Conservation (phyloP, 345 rosid species). For the Gossypium ekmanianum region DNA sequence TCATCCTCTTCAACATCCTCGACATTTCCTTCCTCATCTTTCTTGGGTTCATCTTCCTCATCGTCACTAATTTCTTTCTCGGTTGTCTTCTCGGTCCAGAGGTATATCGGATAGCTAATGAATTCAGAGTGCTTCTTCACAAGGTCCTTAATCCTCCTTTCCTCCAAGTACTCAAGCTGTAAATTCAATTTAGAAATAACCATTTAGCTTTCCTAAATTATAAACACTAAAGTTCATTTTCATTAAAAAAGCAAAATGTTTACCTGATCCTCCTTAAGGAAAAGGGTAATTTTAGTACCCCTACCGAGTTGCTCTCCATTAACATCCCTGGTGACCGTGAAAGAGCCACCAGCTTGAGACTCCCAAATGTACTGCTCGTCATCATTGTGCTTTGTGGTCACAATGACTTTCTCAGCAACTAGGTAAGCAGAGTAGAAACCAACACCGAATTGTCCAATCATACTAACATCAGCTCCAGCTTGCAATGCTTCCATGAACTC, state of each 20-base stretch:
- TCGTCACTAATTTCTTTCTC: conserved; percentile 89
- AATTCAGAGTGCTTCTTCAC: conserved; percentile 94
- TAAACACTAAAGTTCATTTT: too few species aligned
- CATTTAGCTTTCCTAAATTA: neutral
- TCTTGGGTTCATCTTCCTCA: conserved; percentile 68
- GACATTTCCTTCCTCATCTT: conserved; percentile 68
- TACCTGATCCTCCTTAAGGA: conserved; percentile 82
- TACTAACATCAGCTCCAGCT: conserved; percentile 93
- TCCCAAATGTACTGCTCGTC: conserved; percentile 89
- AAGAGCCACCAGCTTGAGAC: conserved; percentile 95
- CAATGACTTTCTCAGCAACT: conserved; percentile 77
- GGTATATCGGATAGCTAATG: conserved; percentile 79
- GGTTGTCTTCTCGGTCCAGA: conserved; percentile 85
- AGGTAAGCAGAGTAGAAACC: conserved; percentile 96
- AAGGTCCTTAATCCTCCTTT: conserved; percentile 86
- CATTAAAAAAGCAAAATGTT: too few species aligned
- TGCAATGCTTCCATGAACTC: conserved; percentile 91
- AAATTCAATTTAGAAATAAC: neutral
- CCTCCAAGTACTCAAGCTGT: conserved; percentile 79
- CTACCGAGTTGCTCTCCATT: conserved; percentile 78
- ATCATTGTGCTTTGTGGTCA: conserved; percentile 75
- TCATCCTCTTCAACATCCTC: conserved; percentile 88
- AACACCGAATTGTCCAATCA: conserved; percentile 93
- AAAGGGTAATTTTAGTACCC: conserved; percentile 83
- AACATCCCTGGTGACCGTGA: conserved; percentile 72